Evolutionary conservation across 345 rosid genomes (phyloP), one percentile per base, ranked within the genome.

Genomic region (Carallia brachiata): DNA sequence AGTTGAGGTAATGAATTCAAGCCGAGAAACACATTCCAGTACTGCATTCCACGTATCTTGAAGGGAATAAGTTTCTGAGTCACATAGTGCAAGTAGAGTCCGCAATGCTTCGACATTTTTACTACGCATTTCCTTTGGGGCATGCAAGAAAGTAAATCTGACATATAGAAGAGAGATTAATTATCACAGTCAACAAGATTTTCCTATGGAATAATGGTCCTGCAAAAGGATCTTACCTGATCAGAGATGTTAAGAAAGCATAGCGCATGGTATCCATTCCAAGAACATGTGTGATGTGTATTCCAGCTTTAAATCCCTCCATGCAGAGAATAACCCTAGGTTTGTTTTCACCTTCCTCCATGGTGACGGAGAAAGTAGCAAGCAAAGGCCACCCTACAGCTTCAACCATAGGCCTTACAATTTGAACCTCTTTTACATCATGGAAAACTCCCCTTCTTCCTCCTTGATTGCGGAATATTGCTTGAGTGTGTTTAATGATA

Each of bases 1-100:
- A 70, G 98, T 92, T 72, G 99, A 87, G 8, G 91, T 74, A 56
- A 95, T 92, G 73, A 72, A 92, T 83, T 92, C 98, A 74, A 95
- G 97, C 72, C 99, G 94, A 69, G 99, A 90, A 78, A 92, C 97
- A 79, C 99, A 95, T 86, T 92, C 99, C 65, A 95, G 72, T 66
- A 95, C 94, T 63, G 98, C 99, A 84, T 95, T 95, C 98, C 99
- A 95, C n/a, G 99, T 92, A 84, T 95, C 98, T 73, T 87, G 97
- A 76, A 95, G 93, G 74, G 92, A 84, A 70, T 77, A 90, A 62
- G 87, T 81, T 73, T 92, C 92, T 23, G 81, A 79, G 75, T 90
- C 98, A 58, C 92, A 86, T 58, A 95, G 80, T 61, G 86, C 80
- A 78, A 95, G 84, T 64, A 95, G 77, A 62, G 94, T 90, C 69